Evolutionary conservation across 768 basidiomycete species (phyloP), one percentile per base, ranked within the genome.

Genomic region (Leccinellum rugosiceps): DNA sequence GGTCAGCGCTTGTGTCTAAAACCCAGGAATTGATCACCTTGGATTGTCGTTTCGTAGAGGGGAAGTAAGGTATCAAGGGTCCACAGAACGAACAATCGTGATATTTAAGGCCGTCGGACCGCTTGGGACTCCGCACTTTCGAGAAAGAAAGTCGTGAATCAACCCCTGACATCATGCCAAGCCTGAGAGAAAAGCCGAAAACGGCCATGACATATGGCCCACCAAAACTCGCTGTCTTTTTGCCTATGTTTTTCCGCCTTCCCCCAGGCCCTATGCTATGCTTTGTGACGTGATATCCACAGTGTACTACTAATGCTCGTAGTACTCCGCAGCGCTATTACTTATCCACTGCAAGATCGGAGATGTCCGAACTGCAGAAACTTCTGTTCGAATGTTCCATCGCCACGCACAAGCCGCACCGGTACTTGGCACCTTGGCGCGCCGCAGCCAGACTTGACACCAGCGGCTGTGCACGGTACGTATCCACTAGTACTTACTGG

Each of bases 371-470:
- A 55, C 10, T 7, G 11, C 21, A 43, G 23, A 47, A 23, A 19
- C 2, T 68, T 69, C 67, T 32, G 68, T 64, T 69, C 58, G 67
- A 69, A 68, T 56, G 52, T 68, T 68, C 67, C 56, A 62, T 64
- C 21, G 57, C 59, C 66, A 58, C 60, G 15, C 28, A 49, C 45
- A 14, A 59, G 52, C 55, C 56, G 45, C n/a, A 44, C 30, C 26
- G 38, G n/a, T 41, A 41, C n/a, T 41, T 41, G 38, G 38, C 38
- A 41, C 38, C 38, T 41, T 41, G 38, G 9, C 38, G n/a, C 38
- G 38, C 38, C 17, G 38, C 38, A n/a, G 3, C 35, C 9, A n/a
- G 35, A 38, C 8, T 38, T 17, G 9, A 17, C 32, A 32, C 34
- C 15, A 35, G 34, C n/a, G 17, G 17, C 38, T 38, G 38, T 38